phyloP scores from a whole-genome alignment of 768 basidiomycete species.

The Chalciporus sphaerocephalus region DNA sequence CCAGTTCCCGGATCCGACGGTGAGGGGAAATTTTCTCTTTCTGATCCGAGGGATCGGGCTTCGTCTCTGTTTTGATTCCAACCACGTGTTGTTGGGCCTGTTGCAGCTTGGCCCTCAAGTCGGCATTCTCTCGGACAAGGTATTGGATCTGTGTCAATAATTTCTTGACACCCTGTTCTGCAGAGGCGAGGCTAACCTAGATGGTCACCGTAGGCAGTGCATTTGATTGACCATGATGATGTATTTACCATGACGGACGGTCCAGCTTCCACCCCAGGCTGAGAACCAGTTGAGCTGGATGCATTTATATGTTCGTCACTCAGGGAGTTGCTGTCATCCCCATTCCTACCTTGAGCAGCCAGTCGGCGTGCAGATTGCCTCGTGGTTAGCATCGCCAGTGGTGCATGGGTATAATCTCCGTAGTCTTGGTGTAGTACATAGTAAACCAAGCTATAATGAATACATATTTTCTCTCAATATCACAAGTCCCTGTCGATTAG shows the following conservation, averaged over 20 bases:
- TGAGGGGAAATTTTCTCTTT: background rate
- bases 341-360: conserved; percentile 1
- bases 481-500: conserved; percentile 39
- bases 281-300: background rate
- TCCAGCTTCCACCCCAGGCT: background rate
- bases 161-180: conserved; percentile 8
- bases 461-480: background rate
- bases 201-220: background rate
- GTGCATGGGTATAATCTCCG: background rate
- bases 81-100: background rate
- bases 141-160: conserved; percentile 7
- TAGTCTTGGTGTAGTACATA: too few species aligned
- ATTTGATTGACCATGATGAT: background rate
- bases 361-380: conserved; percentile 5
- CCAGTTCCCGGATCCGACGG: conserved; percentile 10
- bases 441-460: too few species aligned
- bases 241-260: conserved; percentile 9
- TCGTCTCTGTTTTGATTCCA: background rate
- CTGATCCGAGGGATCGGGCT: background rate
- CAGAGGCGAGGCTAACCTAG: conserved; percentile 9
- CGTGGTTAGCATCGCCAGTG: conserved; percentile 14
- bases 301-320: background rate
- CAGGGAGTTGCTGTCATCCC: background rate
- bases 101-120: conserved; percentile 4
- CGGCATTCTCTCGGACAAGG: conserved; percentile 8